phyloP scores from a whole-genome alignment of 163 green algal genomes.

The Chlamydomonas reinhardtii region DNA sequence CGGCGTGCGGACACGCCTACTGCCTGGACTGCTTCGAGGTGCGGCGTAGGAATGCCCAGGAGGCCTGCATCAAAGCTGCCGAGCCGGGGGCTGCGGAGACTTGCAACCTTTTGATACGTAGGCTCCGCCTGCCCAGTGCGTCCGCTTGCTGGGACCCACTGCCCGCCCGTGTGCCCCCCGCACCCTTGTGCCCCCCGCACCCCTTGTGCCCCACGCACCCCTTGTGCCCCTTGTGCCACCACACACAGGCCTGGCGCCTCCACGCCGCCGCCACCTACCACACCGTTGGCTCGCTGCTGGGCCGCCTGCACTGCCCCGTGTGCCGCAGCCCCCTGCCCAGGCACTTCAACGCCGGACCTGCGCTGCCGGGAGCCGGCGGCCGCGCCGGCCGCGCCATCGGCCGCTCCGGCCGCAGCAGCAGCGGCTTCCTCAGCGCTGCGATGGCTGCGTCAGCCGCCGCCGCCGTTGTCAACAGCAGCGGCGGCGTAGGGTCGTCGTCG shows the following conservation, averaged over 20 bases:
- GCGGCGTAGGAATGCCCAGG: too few relatives aligned
- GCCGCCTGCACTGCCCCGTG: constrained; percentile 36
- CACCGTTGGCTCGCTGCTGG: not conserved
- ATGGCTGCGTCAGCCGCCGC: not conserved
- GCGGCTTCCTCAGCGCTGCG: not conserved
- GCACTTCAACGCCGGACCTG: not conserved
- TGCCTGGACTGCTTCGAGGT: constrained; percentile 46
- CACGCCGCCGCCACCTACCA: constrained; percentile 6
- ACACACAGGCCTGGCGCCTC: not conserved
- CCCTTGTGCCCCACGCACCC: too few relatives aligned
- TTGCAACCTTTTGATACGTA: too few relatives aligned
- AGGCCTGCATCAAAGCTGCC: too few relatives aligned
- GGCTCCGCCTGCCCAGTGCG: too few relatives aligned
- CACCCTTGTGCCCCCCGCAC: too few relatives aligned
- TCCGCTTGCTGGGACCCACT: too few relatives aligned
- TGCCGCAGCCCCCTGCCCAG: constrained; percentile 25
- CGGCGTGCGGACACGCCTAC: constrained; percentile 32
- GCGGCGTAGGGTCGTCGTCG: too few relatives aligned
- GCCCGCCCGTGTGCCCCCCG: not conserved
- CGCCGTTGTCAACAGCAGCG: not conserved
- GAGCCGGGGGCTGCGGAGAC: too few relatives aligned
- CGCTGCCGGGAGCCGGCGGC: too few relatives aligned
- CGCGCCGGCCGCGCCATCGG: too few relatives aligned
- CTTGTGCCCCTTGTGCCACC: too few relatives aligned
- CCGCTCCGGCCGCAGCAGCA: not conserved